These are phyloP conservation scores for Albifimbria verrucaria DNA, from an alignment of 2,329 filamentous ascomycete genomes.

Conservation along the genomic window DNA sequence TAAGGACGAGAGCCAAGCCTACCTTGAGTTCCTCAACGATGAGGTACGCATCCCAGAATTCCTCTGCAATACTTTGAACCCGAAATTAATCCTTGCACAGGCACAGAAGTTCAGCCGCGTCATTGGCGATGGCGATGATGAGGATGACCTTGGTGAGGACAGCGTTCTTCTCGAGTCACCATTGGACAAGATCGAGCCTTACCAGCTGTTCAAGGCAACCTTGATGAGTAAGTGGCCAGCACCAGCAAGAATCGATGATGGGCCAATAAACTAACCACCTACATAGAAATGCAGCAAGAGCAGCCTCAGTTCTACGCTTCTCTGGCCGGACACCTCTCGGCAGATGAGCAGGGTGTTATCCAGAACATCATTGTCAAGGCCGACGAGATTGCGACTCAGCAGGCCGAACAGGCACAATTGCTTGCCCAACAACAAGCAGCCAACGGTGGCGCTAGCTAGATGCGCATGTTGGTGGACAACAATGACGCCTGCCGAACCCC, in stretches of 20 bases:
- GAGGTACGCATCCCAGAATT: slow-evolving; percentile 54
- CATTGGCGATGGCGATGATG: slow-evolving; percentile 67
- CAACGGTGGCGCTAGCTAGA: slow-evolving; percentile 23
- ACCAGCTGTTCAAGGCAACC: slow-evolving; percentile 79
- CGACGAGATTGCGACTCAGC: slow-evolving; percentile 35
- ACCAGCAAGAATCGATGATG: no score
- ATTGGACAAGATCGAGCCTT: slow-evolving; percentile 92
- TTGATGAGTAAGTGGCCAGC: slow-evolving; percentile 74
- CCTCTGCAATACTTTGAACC: not conserved
- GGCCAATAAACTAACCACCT: no score
- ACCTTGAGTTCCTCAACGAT: slow-evolving; percentile 92
- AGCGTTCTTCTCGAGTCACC: slow-evolving; percentile 90
- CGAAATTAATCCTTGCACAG: slow-evolving; percentile 38
- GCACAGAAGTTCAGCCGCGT: slow-evolving; percentile 79
- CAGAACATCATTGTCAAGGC: slow-evolving; percentile 71
- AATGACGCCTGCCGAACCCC: no score
- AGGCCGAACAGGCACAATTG: slow-evolving; percentile 22
- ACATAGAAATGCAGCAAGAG: slow-evolving; percentile 87
- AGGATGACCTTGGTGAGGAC: slow-evolving; percentile 89
- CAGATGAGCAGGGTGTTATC: slow-evolving; percentile 78
- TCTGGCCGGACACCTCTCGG: slow-evolving; percentile 72
- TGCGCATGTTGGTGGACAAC: not conserved
- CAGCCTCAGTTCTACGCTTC: slow-evolving; percentile 85
- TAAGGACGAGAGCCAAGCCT: slow-evolving; percentile 89
- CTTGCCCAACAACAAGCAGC: slow-evolving; percentile 24